A percentile compares a stretch with the other conserved stretches of the same genome.
Evolutionary conservation across 2,329 filamentous ascomycete species (phyloP).

Genomic region (Xylariaceae sp.): DNA sequence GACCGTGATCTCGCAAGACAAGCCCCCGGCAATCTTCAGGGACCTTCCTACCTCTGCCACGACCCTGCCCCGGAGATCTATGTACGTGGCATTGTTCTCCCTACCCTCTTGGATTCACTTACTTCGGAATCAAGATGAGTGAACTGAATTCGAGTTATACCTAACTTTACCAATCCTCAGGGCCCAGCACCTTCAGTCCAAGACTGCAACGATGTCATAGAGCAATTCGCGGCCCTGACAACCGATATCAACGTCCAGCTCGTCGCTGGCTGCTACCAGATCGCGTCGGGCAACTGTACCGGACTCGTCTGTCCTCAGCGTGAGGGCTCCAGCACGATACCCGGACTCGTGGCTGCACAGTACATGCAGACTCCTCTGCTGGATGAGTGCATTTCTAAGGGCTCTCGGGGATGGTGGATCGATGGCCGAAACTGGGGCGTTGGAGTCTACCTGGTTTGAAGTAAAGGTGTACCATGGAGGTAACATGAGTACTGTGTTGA

Average conservation of each 20-base stretch:
- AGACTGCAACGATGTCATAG: constrained; percentile 25
- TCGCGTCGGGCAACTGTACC: constrained; percentile 26
- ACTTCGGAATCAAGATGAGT: not conserved
- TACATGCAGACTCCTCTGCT: constrained; percentile 22
- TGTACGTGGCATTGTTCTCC: constrained; percentile 9
- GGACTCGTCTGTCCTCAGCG: constrained; percentile 26
- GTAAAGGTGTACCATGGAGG: too few relatives aligned
- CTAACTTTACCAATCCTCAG: constrained; percentile 6
- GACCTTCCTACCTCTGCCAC: constrained; percentile 22
- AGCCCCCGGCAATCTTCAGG: not conserved
- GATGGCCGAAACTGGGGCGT: constrained; percentile 22
- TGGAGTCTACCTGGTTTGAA: constrained; percentile 25
- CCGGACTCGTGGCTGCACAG: constrained; percentile 21
- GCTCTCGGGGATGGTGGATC: constrained; percentile 27
- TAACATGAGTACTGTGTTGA: too few relatives aligned
- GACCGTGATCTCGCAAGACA: not conserved
- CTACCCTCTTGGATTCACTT: not conserved
- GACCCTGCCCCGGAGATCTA: constrained; percentile 18
- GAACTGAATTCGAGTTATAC: not conserved
- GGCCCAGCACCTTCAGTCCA: constrained; percentile 25
- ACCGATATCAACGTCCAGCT: constrained; percentile 23
- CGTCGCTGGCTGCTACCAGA: constrained; percentile 24
- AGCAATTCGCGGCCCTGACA: constrained; percentile 19
- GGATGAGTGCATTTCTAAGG: constrained; percentile 27
- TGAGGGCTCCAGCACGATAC: constrained; percentile 20